phyloP scores from a whole-genome alignment of 2,329 filamentous ascomycete genomes.

The Aspergillus fumigatus region DNA sequence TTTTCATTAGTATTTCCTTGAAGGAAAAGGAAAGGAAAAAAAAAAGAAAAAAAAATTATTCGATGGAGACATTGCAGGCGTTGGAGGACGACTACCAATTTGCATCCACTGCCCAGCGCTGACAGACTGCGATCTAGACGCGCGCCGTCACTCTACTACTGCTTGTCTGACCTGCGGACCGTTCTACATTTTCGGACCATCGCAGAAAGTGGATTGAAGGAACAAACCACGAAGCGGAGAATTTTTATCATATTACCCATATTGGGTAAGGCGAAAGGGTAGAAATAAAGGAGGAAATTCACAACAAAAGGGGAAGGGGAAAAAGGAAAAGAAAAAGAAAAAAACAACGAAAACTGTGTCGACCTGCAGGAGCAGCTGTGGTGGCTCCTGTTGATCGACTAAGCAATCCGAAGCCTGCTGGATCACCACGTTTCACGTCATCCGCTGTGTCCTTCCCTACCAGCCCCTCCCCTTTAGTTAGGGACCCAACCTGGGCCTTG shows the following conservation, averaged over 20 bases:
- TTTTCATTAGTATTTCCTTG: neutral
- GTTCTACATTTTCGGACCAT: slow-evolving; percentile 11
- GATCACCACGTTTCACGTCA: slow-evolving; percentile 27
- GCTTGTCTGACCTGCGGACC: slow-evolving; percentile 28
- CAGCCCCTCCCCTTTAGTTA: slow-evolving; percentile 21
- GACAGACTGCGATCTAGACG: slow-evolving; percentile 27
- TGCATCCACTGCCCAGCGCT: slow-evolving; percentile 25
- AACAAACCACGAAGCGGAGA: slow-evolving; percentile 7
- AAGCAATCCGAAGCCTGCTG: slow-evolving; percentile 18
- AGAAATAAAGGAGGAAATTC: slow-evolving; percentile 4
- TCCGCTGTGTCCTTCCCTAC: slow-evolving; percentile 18
- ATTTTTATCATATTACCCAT: neutral
- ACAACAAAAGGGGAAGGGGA: neutral
- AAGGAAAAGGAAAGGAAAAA: neutral
- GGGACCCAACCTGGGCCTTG: slow-evolving; percentile 25
- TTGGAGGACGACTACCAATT: slow-evolving; percentile 20
- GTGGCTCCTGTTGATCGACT: slow-evolving; percentile 19
- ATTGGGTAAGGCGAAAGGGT: slow-evolving; percentile 14
- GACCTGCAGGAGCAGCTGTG: slow-evolving; percentile 16
- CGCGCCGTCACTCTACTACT: slow-evolving; percentile 23
- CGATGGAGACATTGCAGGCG: slow-evolving; percentile 33
- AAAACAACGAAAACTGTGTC: slow-evolving; percentile 14
- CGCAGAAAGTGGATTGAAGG: slow-evolving; percentile 15
- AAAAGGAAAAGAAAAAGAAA: slow-evolving; percentile 1
- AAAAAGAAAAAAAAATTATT: slow-evolving; percentile 11